Percentiles rank a stretch among this genome's conserved stretches.
phyloP scores from a whole-genome alignment of 345 rosid species.

The Rubroshorea leprosula region DNA sequence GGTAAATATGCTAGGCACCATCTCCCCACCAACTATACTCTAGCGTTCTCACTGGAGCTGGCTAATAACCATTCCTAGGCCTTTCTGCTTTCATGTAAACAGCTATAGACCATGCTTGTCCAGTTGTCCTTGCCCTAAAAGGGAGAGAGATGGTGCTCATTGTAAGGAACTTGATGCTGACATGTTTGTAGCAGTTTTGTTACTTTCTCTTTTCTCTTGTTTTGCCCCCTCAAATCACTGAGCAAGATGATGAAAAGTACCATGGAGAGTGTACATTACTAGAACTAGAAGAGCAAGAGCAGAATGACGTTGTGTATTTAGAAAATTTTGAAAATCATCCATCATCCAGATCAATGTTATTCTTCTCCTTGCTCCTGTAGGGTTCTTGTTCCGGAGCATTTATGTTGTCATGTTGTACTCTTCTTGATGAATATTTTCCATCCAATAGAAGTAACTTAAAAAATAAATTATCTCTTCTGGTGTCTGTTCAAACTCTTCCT shows the following conservation, averaged over 20 bases:
- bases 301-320: constrained; percentile 18
- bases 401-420: constrained; percentile 13
- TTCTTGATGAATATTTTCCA: no score
- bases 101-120: constrained; percentile 1
- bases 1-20: neutral
- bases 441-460: no score
- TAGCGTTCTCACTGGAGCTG: neutral
- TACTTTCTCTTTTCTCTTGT: neutral
- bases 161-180: constrained; percentile 11
- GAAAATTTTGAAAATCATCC: constrained; percentile 24
- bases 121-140: neutral
- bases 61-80: constrained; percentile 13
- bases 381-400: neutral
- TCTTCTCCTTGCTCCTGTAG: constrained; percentile 22
- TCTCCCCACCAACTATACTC: neutral
- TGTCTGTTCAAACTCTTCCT: no score
- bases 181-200: neutral
- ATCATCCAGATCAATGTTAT: constrained; percentile 8
- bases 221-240: constrained; percentile 6
- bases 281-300: constrained; percentile 21
- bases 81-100: neutral
- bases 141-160: neutral
- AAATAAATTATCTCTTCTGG: no score
- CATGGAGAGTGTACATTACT: constrained; percentile 29
- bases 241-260: constrained; percentile 12